Conservation (phyloP, 2,329 filamentous ascomycete genomes). For the Verticillium tricorpus region DNA sequence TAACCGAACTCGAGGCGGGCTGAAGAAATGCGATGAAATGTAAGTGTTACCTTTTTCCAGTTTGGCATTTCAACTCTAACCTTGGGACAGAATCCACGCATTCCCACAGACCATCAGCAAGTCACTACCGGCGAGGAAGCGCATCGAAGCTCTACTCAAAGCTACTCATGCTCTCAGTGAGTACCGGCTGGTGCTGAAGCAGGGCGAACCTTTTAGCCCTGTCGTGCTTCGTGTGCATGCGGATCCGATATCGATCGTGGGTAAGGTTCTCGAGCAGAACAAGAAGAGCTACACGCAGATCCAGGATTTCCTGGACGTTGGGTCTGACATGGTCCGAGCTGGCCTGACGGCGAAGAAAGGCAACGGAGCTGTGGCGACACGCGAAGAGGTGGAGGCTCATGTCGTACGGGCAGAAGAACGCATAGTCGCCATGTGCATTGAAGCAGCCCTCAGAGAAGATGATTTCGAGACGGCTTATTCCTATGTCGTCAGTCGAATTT, state of each 20-base stretch:
- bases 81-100: conserved; percentile 48
- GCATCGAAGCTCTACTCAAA: conserved; percentile 60
- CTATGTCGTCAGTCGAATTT: conserved; percentile 68
- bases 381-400: background rate
- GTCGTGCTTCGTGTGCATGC: conserved; percentile 72
- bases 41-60: conserved; percentile 29
- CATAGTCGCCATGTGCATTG: conserved; percentile 75
- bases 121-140: conserved; percentile 45
- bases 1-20: conserved; percentile 68
- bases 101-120: conserved; percentile 55
- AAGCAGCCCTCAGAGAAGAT: conserved; percentile 69
- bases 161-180: conserved; percentile 72
- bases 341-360: conserved; percentile 37
- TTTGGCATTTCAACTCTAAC: conserved; percentile 13
- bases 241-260: conserved; percentile 70
- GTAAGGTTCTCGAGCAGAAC: conserved; percentile 73
- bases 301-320: conserved; percentile 68
- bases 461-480: conserved; percentile 86
- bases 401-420: conserved; percentile 50
- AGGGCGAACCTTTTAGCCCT: conserved; percentile 75
- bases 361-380: background rate
- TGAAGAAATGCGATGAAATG: conserved; percentile 76
- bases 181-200: conserved; percentile 73
- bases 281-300: conserved; percentile 67
- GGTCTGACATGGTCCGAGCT: conserved; percentile 59